Percentiles rank a stretch among this genome's conserved stretches.
Evolutionary conservation across 768 basidiomycete species (phyloP).

Genomic region (Fomitopsis pulvina): DNA sequence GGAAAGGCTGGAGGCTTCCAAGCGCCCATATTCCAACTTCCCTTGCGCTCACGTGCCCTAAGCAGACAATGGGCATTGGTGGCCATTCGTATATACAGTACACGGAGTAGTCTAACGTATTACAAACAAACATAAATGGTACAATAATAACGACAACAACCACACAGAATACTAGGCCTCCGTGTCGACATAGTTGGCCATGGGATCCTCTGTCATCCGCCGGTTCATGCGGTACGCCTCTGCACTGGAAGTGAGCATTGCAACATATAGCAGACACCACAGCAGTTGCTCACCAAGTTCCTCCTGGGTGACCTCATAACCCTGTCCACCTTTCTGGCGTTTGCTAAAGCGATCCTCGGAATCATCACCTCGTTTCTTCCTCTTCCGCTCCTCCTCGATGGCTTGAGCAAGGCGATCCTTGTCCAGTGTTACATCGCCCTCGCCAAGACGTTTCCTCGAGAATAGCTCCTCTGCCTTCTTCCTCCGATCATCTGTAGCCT

Average conservation of each 20-base stretch:
- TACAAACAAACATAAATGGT: no score
- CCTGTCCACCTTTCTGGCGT: constrained; percentile 46
- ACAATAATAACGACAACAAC: neutral
- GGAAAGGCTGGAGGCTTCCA: neutral
- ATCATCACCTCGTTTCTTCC: constrained; percentile 46
- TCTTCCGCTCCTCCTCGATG: constrained; percentile 72
- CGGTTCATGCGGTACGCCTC: constrained; percentile 88
- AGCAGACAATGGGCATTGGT: no score
- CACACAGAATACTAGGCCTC: constrained; percentile 22
- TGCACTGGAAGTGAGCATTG: constrained; percentile 26
- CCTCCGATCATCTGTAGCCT: constrained; percentile 26
- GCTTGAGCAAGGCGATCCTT: constrained; percentile 63
- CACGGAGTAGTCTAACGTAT: no score
- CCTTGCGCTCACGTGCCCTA: neutral
- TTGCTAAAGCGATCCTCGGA: constrained; percentile 54
- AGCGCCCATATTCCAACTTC: neutral
- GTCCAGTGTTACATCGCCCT: constrained; percentile 75
- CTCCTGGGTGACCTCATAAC: constrained; percentile 85
- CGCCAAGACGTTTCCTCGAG: constrained; percentile 74
- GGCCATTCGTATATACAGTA: no score
- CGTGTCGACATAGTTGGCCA: constrained; percentile 83
- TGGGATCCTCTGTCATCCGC: constrained; percentile 78
- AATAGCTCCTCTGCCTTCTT: constrained; percentile 60
- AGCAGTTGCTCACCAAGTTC: constrained; percentile 53
- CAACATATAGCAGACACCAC: neutral